A percentile compares a stretch with the other conserved stretches of the same genome.
These are phyloP conservation scores for Barnettozyma pratensis DNA, from an alignment of 805 yeast species.

Conservation along the genomic window DNA sequence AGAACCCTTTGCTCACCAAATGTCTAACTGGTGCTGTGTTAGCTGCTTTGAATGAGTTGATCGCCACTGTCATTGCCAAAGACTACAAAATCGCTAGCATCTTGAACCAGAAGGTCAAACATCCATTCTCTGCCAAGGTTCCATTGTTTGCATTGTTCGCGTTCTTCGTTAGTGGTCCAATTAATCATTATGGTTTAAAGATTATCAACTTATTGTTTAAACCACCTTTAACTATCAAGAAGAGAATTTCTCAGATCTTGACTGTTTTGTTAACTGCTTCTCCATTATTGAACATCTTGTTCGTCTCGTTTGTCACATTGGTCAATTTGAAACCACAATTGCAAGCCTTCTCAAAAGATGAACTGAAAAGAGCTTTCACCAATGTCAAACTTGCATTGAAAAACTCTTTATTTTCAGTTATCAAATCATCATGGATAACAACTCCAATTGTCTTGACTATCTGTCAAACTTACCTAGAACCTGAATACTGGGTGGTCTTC, in stretches of 20 bases:
- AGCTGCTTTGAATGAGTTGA: conserved; percentile 52
- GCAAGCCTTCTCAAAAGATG: conserved; percentile 11
- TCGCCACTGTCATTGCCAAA: conserved; percentile 47
- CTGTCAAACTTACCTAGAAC: conserved; percentile 53
- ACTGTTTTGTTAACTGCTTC: conserved; percentile 50
- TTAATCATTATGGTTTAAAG: conserved; percentile 49
- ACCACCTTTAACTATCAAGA: conserved; percentile 33
- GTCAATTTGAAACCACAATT: conserved; percentile 33
- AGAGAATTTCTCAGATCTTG: conserved; percentile 45
- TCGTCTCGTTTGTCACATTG: conserved; percentile 47
- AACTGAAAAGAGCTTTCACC: conserved; percentile 10
- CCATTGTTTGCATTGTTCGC: conserved; percentile 55
- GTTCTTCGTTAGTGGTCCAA: conserved; percentile 48
- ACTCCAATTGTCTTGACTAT: conserved; percentile 44
- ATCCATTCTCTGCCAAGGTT: conserved; percentile 32
- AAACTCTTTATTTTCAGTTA: conserved; percentile 40
- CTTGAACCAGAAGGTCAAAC: conserved; percentile 16
- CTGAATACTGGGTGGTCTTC: conserved; percentile 62
- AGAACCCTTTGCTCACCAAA: conserved; percentile 55
- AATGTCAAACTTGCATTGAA: conserved; percentile 28
- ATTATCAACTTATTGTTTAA: conserved; percentile 40
- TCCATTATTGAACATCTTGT: conserved; percentile 45
- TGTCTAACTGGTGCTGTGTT: conserved; percentile 50
- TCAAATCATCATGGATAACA: conserved; percentile 50
- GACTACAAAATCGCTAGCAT: conserved; percentile 31